Conservation (phyloP, 2,329 filamentous ascomycete species). For the Colletotrichum acutatum region DNA sequence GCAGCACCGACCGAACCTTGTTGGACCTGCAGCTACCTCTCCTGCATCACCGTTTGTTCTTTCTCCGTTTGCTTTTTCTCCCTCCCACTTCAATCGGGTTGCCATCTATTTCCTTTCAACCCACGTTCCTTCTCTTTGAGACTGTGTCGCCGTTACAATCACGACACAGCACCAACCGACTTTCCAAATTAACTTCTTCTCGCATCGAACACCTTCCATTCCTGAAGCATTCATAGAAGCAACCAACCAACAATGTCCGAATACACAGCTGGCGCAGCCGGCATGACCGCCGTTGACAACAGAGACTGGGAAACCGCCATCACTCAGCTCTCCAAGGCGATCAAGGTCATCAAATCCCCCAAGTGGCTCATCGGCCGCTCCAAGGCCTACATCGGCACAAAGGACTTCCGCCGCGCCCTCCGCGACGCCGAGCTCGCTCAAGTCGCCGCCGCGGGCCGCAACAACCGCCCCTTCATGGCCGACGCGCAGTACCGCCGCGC, state of each 20-base stretch:
- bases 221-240: neutral
- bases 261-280: slow-evolving; percentile 63
- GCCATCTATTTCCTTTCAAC: neutral
- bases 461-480: slow-evolving; percentile 78
- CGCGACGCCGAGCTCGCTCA: slow-evolving; percentile 76
- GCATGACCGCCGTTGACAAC: slow-evolving; percentile 72
- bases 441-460: slow-evolving; percentile 71
- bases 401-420: slow-evolving; percentile 72
- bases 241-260: slow-evolving; percentile 58
- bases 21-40: neutral
- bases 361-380: slow-evolving; percentile 86
- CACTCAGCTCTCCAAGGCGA: slow-evolving; percentile 72
- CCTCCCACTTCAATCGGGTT: neutral
- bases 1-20: neutral
- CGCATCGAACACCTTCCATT: neutral
- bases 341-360: slow-evolving; percentile 74
- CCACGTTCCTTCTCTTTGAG: neutral
- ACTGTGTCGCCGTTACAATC: neutral
- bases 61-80: neutral
- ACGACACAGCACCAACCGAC: neutral
- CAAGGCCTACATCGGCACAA: slow-evolving; percentile 77
- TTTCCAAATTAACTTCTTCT: neutral
- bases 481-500: slow-evolving; percentile 86
- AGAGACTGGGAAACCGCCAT: slow-evolving; percentile 77
- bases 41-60: neutral